phyloP scores from a whole-genome alignment of 768 basidiomycete genomes.

The Epithele typhae region DNA sequence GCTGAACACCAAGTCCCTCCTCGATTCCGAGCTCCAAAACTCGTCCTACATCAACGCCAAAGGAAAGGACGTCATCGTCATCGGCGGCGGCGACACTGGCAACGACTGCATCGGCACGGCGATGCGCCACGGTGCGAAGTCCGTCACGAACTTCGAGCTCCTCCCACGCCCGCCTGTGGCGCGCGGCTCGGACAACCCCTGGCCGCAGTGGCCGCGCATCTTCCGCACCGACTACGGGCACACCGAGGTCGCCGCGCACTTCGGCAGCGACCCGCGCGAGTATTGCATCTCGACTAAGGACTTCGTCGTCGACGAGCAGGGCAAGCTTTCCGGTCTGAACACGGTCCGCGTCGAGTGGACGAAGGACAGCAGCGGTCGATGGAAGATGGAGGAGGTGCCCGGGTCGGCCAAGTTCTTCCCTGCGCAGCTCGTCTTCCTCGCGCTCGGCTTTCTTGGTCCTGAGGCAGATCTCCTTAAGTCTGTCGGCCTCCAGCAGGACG shows the following conservation, averaged over 20 bases:
- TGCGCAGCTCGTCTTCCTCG: conserved; percentile 89
- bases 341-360: conserved; percentile 98
- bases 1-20: conserved; percentile 84
- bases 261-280: conserved; percentile 90
- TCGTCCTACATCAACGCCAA: conserved; percentile 79
- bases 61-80: conserved; percentile 95
- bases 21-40: conserved; percentile 80
- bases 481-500: conserved; percentile 81
- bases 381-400: conserved; percentile 97
- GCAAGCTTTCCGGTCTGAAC: conserved; percentile 82
- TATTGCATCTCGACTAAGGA: conserved; percentile 94
- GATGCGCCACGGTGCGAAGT: conserved; percentile 94
- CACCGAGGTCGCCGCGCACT: conserved; percentile 88
- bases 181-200: conserved; percentile 90
- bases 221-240: conserved; percentile 97
- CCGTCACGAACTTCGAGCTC: conserved; percentile 94
- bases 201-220: conserved; percentile 92
- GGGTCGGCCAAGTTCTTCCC: conserved; percentile 92
- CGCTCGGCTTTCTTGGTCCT: conserved; percentile 96
- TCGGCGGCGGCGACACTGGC: conserved; percentile 95
- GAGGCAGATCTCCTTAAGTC: conserved; percentile 72
- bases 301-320: conserved; percentile 79
- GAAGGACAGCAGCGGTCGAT: conserved; percentile 84
- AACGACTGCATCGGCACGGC: conserved; percentile 95
- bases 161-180: conserved; percentile 83